Evolutionary conservation across 768 basidiomycete genomes (phyloP).

Genomic region (Tephrocybe sp.): DNA sequence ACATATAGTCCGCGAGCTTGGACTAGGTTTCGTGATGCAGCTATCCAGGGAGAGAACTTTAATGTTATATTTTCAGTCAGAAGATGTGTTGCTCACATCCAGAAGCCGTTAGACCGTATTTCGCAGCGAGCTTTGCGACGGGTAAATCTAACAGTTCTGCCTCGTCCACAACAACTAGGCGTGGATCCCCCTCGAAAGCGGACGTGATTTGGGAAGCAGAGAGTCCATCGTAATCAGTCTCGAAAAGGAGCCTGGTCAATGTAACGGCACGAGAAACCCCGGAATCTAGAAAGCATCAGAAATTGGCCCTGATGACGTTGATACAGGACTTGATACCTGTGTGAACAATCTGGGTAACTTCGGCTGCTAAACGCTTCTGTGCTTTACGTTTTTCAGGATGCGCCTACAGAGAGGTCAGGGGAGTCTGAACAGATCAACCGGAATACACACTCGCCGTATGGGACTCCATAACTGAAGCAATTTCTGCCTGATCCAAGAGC

Average conservation of each 20-base stretch:
- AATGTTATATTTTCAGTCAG: background rate
- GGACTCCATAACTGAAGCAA: conserved; percentile 52
- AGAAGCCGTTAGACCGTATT: conserved; percentile 58
- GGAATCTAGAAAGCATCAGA: conserved; percentile 28
- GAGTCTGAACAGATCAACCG: background rate
- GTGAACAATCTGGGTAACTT: conserved; percentile 57
- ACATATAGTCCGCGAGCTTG: conserved; percentile 69
- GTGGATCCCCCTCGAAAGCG: conserved; percentile 66
- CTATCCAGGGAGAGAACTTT: conserved; percentile 33
- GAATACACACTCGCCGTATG: conserved; percentile 54
- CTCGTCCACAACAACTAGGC: conserved; percentile 52
- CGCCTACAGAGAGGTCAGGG: conserved; percentile 21
- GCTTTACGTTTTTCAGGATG: conserved; percentile 45
- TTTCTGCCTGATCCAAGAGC: conserved; percentile 58
- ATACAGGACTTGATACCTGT: conserved; percentile 24
- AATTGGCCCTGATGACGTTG: background rate
- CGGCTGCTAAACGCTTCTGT: conserved; percentile 48
- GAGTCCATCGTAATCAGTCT: conserved; percentile 44
- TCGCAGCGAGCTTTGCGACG: conserved; percentile 61
- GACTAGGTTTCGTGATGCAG: conserved; percentile 63
- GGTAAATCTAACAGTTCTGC: conserved; percentile 53
- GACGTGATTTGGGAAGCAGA: conserved; percentile 54
- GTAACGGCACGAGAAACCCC: conserved; percentile 41
- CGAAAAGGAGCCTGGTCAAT: conserved; percentile 45
- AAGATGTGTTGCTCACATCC: conserved; percentile 60